Evolutionary conservation across 2,329 filamentous ascomycete species (phyloP).

Genomic region (Drechslera avenae): DNA sequence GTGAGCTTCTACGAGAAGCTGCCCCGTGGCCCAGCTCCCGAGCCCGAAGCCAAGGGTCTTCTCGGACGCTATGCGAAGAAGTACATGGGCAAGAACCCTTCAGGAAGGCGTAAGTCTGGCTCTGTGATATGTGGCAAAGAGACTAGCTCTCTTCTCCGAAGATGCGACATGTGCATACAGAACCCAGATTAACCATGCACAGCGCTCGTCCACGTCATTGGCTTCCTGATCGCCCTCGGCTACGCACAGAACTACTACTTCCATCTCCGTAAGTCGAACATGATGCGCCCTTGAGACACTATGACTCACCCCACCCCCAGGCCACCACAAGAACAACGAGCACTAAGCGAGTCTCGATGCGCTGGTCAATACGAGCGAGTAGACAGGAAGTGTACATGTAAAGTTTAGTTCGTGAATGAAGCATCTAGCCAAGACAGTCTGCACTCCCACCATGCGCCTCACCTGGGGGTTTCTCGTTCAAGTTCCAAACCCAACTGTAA

Average conservation of each 20-base stretch:
- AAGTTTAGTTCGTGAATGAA: conserved; percentile 46
- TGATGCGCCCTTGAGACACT: conserved; percentile 9
- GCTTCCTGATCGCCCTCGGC: conserved; percentile 76
- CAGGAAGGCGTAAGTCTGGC: conserved; percentile 76
- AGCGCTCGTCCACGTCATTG: conserved; percentile 90
- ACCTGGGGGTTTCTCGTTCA: neutral
- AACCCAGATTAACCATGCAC: conserved; percentile 27
- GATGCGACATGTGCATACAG: neutral
- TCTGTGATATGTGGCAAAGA: conserved; percentile 27
- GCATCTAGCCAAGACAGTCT: conserved; percentile 28
- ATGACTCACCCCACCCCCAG: conserved; percentile 57
- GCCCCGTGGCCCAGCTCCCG: conserved; percentile 86
- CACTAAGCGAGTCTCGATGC: conserved; percentile 65
- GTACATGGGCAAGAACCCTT: conserved; percentile 95
- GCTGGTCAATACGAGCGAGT: conserved; percentile 13
- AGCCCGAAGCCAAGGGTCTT: conserved; percentile 79
- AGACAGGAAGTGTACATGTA: conserved; percentile 46
- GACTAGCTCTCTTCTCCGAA: neutral
- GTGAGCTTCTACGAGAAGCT: conserved; percentile 99
- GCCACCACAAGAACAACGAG: conserved; percentile 99
- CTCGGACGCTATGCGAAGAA: conserved; percentile 82
- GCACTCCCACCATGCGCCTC: neutral
- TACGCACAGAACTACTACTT: conserved; percentile 99
- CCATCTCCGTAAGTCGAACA: conserved; percentile 82
- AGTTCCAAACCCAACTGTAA: neutral